Conservation (phyloP, 176 grass and related monocot species). For the Panicum miliaceum region DNA sequence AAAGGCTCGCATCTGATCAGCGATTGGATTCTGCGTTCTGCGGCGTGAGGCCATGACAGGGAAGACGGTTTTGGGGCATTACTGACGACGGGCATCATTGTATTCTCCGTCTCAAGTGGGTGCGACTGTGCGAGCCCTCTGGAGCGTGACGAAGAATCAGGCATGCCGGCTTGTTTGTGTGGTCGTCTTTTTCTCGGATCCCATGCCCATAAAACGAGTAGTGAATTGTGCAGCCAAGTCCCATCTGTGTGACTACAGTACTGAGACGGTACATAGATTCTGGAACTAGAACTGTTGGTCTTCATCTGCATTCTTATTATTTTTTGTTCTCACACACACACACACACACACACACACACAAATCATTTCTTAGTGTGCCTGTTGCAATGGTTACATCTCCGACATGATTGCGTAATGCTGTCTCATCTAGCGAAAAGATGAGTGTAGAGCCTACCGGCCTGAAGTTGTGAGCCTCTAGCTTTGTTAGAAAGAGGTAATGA, state of each 20-base stretch:
- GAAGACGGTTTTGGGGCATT: conserved; percentile 19
- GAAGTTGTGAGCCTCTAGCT: conserved; percentile 5
- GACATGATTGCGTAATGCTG: not conserved
- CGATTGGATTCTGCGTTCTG: not conserved
- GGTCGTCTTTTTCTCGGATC: conserved; percentile 34
- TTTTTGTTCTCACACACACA: not conserved
- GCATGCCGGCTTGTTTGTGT: conserved; percentile 33
- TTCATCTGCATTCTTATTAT: not conserved
- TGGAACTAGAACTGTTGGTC: not conserved
- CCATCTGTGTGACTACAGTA: not conserved
- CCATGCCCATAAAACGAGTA: conserved; percentile 19
- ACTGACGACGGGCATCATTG: not conserved
- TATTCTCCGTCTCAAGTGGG: conserved; percentile 29
- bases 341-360: not conserved
- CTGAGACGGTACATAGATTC: not conserved
- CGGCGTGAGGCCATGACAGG: conserved; percentile 29
- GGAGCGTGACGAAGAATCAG: not conserved
- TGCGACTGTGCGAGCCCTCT: not conserved
- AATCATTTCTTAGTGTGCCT: not conserved
- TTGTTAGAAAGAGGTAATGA: conserved; percentile 29
- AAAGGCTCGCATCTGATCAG: not conserved
- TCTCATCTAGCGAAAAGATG: conserved; percentile 11
- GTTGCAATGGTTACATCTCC: conserved; percentile 2
- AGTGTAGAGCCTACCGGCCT: not conserved
- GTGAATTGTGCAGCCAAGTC: not conserved